Evolutionary conservation across 305 asterid species (phyloP).

Genomic region (Lippia alba): DNA sequence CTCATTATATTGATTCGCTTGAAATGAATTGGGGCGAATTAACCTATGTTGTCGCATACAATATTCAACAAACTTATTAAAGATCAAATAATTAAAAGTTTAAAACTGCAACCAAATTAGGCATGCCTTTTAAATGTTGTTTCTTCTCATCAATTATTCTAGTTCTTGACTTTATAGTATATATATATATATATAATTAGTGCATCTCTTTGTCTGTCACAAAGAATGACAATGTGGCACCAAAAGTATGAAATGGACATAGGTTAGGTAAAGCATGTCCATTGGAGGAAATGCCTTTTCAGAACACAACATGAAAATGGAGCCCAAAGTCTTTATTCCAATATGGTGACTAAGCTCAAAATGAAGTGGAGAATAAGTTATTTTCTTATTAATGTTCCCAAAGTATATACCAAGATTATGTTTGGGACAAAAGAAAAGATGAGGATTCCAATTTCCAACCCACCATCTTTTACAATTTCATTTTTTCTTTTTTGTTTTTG

Average conservation of each 20-base stretch:
- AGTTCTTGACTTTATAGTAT: not conserved
- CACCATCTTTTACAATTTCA: not conserved
- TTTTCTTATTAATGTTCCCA: not conserved
- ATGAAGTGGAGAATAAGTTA: not conserved
- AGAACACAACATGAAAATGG: conserved; percentile 2
- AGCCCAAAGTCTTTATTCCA: not conserved
- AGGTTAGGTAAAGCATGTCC: conserved; percentile 33
- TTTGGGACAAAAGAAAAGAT: not conserved
- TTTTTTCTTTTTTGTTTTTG: not conserved
- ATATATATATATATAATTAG: not conserved
- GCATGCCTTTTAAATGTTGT: not conserved
- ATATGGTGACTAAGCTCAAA: not conserved
- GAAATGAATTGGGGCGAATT: too few species aligned
- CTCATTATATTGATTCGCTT: too few species aligned
- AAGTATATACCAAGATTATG: conserved; percentile 18
- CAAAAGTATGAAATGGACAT: conserved; percentile 16
- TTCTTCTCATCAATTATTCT: not conserved
- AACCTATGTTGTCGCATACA: not conserved
- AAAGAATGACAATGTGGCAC: not conserved
- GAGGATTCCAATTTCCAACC: not conserved
- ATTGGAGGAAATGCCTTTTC: conserved; percentile 26
- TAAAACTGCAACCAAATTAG: not conserved
- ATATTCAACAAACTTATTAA: not conserved
- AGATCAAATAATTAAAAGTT: not conserved
- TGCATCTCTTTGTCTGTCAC: not conserved